Evolutionary conservation across 768 basidiomycete species (phyloP).

Genomic region (Cyclocybe cylindracea): DNA sequence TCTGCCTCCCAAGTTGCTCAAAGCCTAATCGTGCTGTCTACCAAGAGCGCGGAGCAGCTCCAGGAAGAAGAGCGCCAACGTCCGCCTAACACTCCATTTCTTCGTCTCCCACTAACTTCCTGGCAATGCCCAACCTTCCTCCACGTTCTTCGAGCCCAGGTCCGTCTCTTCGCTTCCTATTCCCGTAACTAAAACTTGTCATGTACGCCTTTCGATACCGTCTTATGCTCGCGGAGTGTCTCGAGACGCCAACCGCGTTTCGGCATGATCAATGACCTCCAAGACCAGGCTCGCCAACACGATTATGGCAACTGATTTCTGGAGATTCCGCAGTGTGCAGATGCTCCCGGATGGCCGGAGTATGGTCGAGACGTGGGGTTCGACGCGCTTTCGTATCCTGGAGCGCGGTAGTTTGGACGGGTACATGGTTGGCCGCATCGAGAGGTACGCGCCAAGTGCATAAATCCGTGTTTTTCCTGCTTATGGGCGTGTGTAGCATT

Average conservation of each 20-base stretch:
- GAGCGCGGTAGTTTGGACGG: conserved; percentile 87
- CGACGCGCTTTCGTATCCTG: conserved; percentile 80
- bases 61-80: conserved; percentile 76
- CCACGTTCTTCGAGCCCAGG: conserved; percentile 93
- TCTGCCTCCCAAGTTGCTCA: conserved; percentile 51
- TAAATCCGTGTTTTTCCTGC: conserved; percentile 10
- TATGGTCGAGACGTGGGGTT: conserved; percentile 68
- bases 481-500: conserved; percentile 23
- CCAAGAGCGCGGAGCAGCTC: conserved; percentile 59
- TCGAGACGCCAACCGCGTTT: conserved; percentile 82
- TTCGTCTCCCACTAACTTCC: conserved; percentile 91
- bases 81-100: conserved; percentile 86
- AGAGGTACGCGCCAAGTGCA: conserved; percentile 38
- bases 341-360: conserved; percentile 90
- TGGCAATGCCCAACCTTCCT: conserved; percentile 87
- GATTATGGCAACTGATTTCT: conserved; percentile 97
- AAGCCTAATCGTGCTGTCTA: conserved; percentile 69
- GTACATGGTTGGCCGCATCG: conserved; percentile 84
- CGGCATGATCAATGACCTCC: conserved; percentile 88
- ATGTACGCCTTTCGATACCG: conserved; percentile 61
- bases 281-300: conserved; percentile 36
- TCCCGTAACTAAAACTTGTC: background rate
- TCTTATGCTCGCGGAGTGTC: conserved; percentile 94
- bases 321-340: conserved; percentile 80
- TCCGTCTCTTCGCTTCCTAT: conserved; percentile 19